Evolutionary conservation across 2,329 filamentous ascomycete species (phyloP).

Genomic region (Hypoxylon sp.): DNA sequence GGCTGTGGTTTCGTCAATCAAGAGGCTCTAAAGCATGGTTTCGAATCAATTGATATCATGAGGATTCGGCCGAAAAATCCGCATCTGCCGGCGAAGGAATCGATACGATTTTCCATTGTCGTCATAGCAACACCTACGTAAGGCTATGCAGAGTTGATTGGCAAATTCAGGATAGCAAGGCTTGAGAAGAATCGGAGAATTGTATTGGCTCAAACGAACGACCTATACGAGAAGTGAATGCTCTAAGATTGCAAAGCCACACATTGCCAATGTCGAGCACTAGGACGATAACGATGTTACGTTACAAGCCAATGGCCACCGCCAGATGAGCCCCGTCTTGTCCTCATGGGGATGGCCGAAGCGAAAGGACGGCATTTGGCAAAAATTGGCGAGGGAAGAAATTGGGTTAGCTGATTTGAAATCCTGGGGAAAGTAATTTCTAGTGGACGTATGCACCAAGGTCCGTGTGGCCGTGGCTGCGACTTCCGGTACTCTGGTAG

Average conservation of each 20-base stretch:
- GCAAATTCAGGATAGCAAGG: neutral
- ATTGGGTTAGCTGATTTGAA: slow-evolving; percentile 20
- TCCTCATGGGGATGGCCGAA: slow-evolving; percentile 31
- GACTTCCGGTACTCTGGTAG: slow-evolving; percentile 27
- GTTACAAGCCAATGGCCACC: slow-evolving; percentile 30
- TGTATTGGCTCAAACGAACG: slow-evolving; percentile 23
- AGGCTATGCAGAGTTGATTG: neutral
- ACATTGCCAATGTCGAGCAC: slow-evolving; percentile 15
- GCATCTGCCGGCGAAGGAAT: slow-evolving; percentile 14
- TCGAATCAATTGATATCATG: slow-evolving; percentile 21
- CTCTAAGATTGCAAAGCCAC: slow-evolving; percentile 34
- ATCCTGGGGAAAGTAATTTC: slow-evolving; percentile 36
- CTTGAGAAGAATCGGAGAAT: slow-evolving; percentile 12
- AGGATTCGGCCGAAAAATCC: neutral
- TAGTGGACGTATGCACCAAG: slow-evolving; percentile 6
- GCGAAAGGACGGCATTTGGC: slow-evolving; percentile 29
- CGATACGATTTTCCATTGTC: slow-evolving; percentile 3
- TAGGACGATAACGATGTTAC: slow-evolving; percentile 17
- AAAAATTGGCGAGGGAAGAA: slow-evolving; percentile 13
- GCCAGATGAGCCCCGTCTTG: slow-evolving; percentile 10
- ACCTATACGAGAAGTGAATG: slow-evolving; percentile 22
- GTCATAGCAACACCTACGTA: slow-evolving; percentile 26
- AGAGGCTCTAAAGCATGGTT: slow-evolving; percentile 10
- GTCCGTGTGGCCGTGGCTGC: slow-evolving; percentile 15
- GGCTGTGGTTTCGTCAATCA: slow-evolving; percentile 14